Base-by-base conservation (phyloP, 225 moss, liverwort and hornwort species). In the Straminergon stramineum region DNA sequence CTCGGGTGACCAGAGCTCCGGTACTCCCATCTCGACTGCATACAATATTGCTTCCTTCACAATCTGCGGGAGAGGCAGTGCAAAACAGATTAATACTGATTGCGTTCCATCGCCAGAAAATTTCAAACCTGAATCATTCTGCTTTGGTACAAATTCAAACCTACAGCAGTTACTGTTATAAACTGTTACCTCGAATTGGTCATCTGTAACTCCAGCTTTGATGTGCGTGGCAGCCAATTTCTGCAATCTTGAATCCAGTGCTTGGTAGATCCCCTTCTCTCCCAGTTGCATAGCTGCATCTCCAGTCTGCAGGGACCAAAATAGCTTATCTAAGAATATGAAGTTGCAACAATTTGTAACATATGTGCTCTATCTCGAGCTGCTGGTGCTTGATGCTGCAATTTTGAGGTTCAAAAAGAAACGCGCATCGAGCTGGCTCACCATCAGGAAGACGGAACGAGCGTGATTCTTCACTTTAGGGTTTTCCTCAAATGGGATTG, bases 391-490 rank as follows among this genome's bases (percentile, higher is more conserved):
- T 53, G 30, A 17, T 28, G 51, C 60, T 74, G 26, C 24, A 45
- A 69, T 68, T 37, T 26, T 9, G 34, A 43, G 69, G 28, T 26
- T 81, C 48, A 17, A 19, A 34, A 55, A 37, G 57, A 13, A 56
- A 69, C 10, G 74, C 64, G 53, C 30, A 80, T 56, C 26, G 57
- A 84, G 39, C 56, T 37, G 45, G 39, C 93, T 91, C 88, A 94
- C 94, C 94, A 94, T 91, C 56, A 74, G 31, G 94, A 94, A 94
- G 70, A 94, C 94, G 55, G 34, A 91, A 58, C 89, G 89, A 84
- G 94, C 92, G 70, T 94, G 94, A 74, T 73, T 89, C 91, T 91
- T 90, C 82, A 94, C 91, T 93, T 93, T 93, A 15, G 94, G 92
- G 32, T 92, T 94, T 62, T 93, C 89, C 81, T 94, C 94, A 61